A percentile compares a stretch with the other conserved stretches of the same genome.
phyloP scores from a whole-genome alignment of 1,284 basidiomycete species.

The Trichosporon sp. region DNA sequence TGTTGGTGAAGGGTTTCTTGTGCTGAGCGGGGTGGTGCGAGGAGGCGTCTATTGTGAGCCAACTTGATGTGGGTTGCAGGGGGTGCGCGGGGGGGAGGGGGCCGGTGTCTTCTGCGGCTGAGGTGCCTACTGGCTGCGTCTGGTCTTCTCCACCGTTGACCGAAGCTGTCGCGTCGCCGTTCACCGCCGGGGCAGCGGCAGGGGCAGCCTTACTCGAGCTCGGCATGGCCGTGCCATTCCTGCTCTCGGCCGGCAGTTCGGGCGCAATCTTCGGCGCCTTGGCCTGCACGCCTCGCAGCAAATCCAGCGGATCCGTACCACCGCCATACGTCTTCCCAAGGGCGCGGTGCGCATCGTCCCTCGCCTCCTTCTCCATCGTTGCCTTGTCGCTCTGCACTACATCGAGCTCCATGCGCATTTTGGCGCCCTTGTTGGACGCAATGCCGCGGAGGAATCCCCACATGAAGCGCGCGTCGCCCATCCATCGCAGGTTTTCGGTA shows the following conservation, averaged over 20 bases:
- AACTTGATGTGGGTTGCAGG: conserved; percentile 37
- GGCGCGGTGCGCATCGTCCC: conserved; percentile 21
- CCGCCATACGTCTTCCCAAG: conserved; percentile 20
- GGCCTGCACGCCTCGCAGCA: conserved; percentile 13
- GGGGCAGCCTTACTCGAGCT: no score
- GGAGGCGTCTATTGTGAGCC: conserved; percentile 37
- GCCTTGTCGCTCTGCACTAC: conserved; percentile 65
- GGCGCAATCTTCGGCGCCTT: not conserved
- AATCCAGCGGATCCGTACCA: conserved; percentile 10
- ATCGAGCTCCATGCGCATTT: conserved; percentile 66
- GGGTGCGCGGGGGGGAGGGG: conserved; percentile 24
- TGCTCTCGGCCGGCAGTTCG: not conserved
- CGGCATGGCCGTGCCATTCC: not conserved
- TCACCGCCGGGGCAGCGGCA: no score
- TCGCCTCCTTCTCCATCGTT: conserved; percentile 55
- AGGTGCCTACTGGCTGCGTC: not conserved
- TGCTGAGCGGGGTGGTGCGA: conserved; percentile 6
- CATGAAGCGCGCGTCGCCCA: conserved; percentile 89
- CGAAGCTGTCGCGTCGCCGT: not conserved
- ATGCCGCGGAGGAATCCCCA: conserved; percentile 74
- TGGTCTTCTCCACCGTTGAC: no score
- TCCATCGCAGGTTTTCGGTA: conserved; percentile 82
- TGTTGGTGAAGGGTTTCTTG: not conserved
- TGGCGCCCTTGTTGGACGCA: conserved; percentile 60
- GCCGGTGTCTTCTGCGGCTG: conserved; percentile 17